Evolutionary conservation across 306 rosid genomes (phyloP).

Genomic region (Sechiopsis laciniata): DNA sequence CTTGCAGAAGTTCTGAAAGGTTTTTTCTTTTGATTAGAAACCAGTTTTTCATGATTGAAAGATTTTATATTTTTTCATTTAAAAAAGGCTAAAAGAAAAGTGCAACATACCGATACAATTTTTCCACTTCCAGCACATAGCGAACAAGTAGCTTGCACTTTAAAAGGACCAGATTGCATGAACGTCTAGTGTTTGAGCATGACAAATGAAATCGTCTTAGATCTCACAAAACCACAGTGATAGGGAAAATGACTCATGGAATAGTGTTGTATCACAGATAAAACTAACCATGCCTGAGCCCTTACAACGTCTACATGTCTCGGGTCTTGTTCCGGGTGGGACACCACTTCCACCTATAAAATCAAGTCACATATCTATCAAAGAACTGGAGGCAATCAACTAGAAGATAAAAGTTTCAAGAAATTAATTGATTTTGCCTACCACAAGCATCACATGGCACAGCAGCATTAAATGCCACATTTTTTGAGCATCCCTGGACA

Average conservation of each 20-base stretch:
- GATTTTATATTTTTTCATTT: background rate
- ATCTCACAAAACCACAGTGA: background rate
- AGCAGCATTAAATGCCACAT: slow-evolving; percentile 57
- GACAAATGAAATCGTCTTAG: slow-evolving; percentile 31
- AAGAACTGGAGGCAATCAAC: slow-evolving; percentile 12
- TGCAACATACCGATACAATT: slow-evolving; percentile 52
- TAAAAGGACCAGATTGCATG: slow-evolving; percentile 71
- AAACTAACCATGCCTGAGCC: slow-evolving; percentile 85
- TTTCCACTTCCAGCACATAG: slow-evolving; percentile 67
- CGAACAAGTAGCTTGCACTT: slow-evolving; percentile 63
- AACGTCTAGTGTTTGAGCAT: slow-evolving; percentile 36
- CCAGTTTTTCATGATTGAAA: background rate
- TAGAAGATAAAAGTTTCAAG: slow-evolving; percentile 2
- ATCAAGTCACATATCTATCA: slow-evolving; percentile 3
- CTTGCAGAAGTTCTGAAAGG: slow-evolving; percentile 49
- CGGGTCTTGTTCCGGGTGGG: slow-evolving; percentile 90
- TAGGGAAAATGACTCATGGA: slow-evolving; percentile 4
- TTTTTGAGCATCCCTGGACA: slow-evolving; percentile 79
- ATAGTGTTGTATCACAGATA: slow-evolving; percentile 19
- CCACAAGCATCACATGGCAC: slow-evolving; percentile 72
- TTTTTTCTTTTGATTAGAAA: background rate
- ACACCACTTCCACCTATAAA: slow-evolving; percentile 83
- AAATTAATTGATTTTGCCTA: slow-evolving; percentile 35
- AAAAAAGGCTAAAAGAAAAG: background rate
- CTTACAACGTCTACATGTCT: slow-evolving; percentile 77